phyloP scores from a whole-genome alignment of 2,329 filamentous ascomycete genomes.

The Venturia pyrina region DNA sequence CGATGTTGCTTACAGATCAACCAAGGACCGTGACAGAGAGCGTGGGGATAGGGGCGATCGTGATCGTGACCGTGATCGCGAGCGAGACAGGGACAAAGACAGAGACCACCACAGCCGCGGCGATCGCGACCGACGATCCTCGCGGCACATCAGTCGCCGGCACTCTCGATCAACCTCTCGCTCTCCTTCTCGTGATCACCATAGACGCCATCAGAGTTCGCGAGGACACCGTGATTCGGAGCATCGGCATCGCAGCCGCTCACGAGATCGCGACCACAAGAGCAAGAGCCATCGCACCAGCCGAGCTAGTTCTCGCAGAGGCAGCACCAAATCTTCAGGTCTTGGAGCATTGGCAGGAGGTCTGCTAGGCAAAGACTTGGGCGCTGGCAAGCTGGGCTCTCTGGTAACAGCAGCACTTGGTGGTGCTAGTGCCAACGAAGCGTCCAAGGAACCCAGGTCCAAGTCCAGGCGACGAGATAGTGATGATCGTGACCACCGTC shows the following conservation, averaged over 20 bases:
- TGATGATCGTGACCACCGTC: not conserved
- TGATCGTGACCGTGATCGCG: not conserved
- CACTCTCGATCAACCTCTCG: not conserved
- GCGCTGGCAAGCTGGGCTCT: constrained; percentile 5
- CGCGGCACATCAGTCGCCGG: not conserved
- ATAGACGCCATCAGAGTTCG: not conserved
- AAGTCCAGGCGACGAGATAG: not conserved
- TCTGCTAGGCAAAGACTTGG: constrained; percentile 4
- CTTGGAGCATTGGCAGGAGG: constrained; percentile 8
- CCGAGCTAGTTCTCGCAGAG: constrained; percentile 1
- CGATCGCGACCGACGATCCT: not conserved
- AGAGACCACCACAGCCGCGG: not conserved
- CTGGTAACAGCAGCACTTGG: constrained; percentile 2
- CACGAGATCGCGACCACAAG: constrained; percentile 1
- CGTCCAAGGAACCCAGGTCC: not conserved
- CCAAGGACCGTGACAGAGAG: not conserved
- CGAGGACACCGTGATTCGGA: not conserved
- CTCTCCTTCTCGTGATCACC: constrained; percentile 1
- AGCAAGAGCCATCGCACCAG: constrained; percentile 1
- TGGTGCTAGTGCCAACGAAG: not conserved
- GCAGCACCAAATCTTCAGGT: not conserved
- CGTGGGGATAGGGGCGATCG: not conserved
- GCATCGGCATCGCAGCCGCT: not conserved
- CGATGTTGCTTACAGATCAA: not conserved
- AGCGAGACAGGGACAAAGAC: not conserved